Evolutionary conservation across 2,329 filamentous ascomycete genomes (phyloP).

Genomic region (Zymoseptoria tritici): DNA sequence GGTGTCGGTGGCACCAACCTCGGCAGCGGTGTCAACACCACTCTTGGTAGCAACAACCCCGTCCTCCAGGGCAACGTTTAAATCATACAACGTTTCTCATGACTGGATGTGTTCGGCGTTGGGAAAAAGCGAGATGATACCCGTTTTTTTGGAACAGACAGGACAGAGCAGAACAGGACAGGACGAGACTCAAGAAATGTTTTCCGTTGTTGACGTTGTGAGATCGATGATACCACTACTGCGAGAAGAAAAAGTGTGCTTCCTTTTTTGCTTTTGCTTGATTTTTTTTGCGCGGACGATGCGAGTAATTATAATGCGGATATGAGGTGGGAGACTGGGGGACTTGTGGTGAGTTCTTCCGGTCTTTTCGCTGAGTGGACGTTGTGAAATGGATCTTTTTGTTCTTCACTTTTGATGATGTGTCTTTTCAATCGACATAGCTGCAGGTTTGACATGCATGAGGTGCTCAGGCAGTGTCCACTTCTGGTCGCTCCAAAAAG

Average conservation of each 20-base stretch:
- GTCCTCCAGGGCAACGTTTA: constrained; percentile 36
- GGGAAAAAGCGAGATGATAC: neutral
- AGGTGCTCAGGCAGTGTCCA: too few species aligned
- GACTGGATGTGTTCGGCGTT: neutral
- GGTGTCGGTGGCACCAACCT: constrained; percentile 32
- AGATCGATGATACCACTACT: constrained; percentile 24
- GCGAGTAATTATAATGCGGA: neutral
- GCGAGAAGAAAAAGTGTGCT: constrained; percentile 6
- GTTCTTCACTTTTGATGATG: neutral
- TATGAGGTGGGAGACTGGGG: neutral
- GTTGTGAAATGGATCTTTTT: neutral
- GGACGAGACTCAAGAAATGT: constrained; percentile 5
- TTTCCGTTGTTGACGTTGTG: constrained; percentile 5
- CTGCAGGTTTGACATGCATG: too few species aligned
- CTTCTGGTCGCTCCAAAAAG: too few species aligned
- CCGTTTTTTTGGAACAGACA: constrained; percentile 13
- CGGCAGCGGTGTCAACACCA: constrained; percentile 27
- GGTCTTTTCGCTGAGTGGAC: neutral
- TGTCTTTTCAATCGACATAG: neutral
- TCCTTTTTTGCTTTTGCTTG: neutral
- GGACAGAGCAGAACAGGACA: constrained; percentile 9
- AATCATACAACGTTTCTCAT: constrained; percentile 5
- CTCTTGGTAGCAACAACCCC: constrained; percentile 37
- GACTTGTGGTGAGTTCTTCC: neutral
- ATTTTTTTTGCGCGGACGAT: neutral